Conservation (phyloP, 495 filamentous ascomycete genomes). For the Cercophora sp. region DNA sequence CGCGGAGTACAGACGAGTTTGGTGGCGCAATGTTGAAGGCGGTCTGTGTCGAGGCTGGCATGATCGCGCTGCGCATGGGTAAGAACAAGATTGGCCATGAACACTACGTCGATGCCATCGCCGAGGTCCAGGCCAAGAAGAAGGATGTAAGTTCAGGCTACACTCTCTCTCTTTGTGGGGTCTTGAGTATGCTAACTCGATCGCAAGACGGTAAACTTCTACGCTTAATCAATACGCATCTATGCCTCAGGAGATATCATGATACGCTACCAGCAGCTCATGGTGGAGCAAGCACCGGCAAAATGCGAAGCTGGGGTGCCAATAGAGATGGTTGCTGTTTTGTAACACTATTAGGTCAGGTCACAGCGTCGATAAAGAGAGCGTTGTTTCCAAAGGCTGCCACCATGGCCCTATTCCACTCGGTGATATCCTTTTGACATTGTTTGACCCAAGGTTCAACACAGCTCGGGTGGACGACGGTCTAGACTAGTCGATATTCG, state of each 20-base stretch:
- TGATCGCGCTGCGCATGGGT: slow-evolving; percentile 93
- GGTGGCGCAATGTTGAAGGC: slow-evolving; percentile 96
- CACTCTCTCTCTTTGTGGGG: neutral
- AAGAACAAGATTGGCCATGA: slow-evolving; percentile 94
- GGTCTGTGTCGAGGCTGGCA: slow-evolving; percentile 97
- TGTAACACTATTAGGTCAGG: slow-evolving; percentile 5
- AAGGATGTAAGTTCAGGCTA: slow-evolving; percentile 68
- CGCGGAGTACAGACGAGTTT: slow-evolving; percentile 97
- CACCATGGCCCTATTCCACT: no score
- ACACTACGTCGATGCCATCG: slow-evolving; percentile 98
- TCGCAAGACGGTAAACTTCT: slow-evolving; percentile 55
- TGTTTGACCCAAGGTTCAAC: no score
- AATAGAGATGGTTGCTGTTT: slow-evolving; percentile 8
- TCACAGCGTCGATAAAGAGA: neutral
- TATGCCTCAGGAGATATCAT: neutral
- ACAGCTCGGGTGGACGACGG: no score
- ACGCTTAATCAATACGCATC: slow-evolving; percentile 40
- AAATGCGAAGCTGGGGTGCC: slow-evolving; percentile 14
- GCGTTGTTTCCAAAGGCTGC: no score
- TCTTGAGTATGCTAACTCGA: slow-evolving; percentile 25
- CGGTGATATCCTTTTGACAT: no score
- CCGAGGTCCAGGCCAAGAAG: slow-evolving; percentile 97
- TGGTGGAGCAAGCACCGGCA: no score
- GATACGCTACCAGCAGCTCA: slow-evolving; percentile 3
- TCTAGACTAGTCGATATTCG: no score